Conservation (phyloP, 2,329 filamentous ascomycete genomes). For the Cladobotryum protrusum region DNA sequence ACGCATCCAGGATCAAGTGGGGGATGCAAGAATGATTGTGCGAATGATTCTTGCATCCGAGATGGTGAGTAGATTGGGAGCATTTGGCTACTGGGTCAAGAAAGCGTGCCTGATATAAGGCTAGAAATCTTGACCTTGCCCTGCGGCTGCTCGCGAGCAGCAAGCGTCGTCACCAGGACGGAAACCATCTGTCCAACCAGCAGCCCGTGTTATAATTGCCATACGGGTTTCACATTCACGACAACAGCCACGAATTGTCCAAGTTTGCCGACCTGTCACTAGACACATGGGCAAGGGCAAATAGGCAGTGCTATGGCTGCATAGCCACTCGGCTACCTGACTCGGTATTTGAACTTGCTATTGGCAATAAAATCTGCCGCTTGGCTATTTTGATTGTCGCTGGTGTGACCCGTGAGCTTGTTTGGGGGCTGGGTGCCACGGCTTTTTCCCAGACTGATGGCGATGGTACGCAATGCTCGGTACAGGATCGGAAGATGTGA, state of each 20-base stretch:
- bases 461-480: too few species aligned
- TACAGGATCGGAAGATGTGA: too few species aligned
- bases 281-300: background rate
- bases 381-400: too few species aligned
- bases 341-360: too few species aligned
- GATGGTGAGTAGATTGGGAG: constrained; percentile 10
- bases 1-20: constrained; percentile 5
- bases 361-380: too few species aligned
- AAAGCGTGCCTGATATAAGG: background rate
- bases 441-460: too few species aligned
- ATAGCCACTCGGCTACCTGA: background rate
- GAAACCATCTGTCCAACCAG: constrained; percentile 13
- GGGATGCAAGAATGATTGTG: constrained; percentile 13
- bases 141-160: constrained; percentile 15
- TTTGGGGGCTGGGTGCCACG: too few species aligned
- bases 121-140: constrained; percentile 15
- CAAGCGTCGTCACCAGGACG: constrained; percentile 12
- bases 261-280: background rate
- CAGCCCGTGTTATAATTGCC: constrained; percentile 12
- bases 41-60: constrained; percentile 13
- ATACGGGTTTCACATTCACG: constrained; percentile 11
- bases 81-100: background rate
- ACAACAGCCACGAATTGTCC: constrained; percentile 12
- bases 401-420: too few species aligned
- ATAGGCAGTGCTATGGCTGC: background rate